Percentiles rank a stretch among this genome's conserved stretches.
Evolutionary conservation across 768 basidiomycete species (phyloP).

Genomic region (Leucosporidium yakuticum): DNA sequence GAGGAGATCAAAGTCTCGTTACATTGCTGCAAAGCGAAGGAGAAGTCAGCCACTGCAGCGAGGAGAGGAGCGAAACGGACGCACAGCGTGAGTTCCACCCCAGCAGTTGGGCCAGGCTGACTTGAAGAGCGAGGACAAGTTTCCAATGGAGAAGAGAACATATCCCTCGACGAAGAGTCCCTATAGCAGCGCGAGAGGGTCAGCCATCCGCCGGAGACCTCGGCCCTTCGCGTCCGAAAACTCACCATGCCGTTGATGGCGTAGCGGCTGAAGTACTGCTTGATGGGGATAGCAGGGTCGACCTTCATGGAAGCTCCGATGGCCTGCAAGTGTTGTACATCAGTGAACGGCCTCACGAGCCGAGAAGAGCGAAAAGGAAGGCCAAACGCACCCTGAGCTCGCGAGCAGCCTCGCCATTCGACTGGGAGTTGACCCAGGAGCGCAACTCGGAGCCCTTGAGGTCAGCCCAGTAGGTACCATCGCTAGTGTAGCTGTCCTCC

Average conservation of each 20-base stretch:
- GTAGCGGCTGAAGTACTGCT: slow-evolving; percentile 43
- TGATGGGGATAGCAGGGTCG: slow-evolving; percentile 41
- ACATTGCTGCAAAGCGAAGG: neutral
- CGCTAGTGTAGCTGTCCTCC: slow-evolving; percentile 33
- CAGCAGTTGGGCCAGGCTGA: slow-evolving; percentile 45
- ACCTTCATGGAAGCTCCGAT: slow-evolving; percentile 42
- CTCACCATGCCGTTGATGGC: slow-evolving; percentile 44
- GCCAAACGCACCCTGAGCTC: slow-evolving; percentile 40
- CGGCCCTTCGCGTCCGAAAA: neutral
- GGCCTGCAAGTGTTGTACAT: neutral
- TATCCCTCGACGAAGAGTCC: slow-evolving; percentile 39
- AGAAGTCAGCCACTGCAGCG: neutral
- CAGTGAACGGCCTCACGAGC: neutral
- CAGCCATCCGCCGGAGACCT: neutral
- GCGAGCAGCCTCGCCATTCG: slow-evolving; percentile 41
- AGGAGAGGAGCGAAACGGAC: neutral
- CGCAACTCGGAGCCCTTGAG: slow-evolving; percentile 37
- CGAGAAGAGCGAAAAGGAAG: slow-evolving; percentile 36
- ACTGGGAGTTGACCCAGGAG: slow-evolving; percentile 41
- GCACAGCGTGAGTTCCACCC: slow-evolving; percentile 33
- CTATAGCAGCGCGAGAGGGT: neutral
- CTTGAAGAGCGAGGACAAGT: slow-evolving; percentile 43
- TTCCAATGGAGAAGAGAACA: slow-evolving; percentile 48
- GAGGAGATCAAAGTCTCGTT: slow-evolving; percentile 43
- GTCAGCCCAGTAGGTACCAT: slow-evolving; percentile 45